Percentiles rank a stretch among this genome's conserved stretches.
phyloP scores from a whole-genome alignment of 2,329 filamentous ascomycete species.

The Hirsutella minnesotensis region DNA sequence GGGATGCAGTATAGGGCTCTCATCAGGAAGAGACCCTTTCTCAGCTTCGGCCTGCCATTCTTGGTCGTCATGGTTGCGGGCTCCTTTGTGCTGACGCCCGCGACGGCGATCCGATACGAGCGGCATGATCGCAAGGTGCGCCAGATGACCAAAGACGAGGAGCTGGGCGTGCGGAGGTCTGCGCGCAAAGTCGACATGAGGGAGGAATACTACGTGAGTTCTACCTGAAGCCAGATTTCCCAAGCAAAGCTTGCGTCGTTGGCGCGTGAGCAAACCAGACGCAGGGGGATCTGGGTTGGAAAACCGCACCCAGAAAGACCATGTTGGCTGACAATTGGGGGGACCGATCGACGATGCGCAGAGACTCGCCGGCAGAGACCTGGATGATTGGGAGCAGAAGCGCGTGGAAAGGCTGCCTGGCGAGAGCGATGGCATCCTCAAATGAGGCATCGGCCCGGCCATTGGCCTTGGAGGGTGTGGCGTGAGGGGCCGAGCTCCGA shows the following conservation, averaged over 20 bases:
- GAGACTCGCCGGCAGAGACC: conserved; percentile 60
- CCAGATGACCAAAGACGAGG: conserved; percentile 76
- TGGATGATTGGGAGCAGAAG: conserved; percentile 96
- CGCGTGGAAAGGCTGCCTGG: conserved; percentile 81
- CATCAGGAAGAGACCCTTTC: conserved; percentile 72
- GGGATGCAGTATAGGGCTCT: conserved; percentile 65
- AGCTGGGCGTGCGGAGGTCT: conserved; percentile 64
- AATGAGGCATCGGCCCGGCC: conserved; percentile 2
- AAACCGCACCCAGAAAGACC: background rate
- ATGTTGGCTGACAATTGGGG: no score
- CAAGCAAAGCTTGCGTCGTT: background rate
- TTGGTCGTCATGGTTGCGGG: conserved; percentile 80
- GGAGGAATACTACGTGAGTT: conserved; percentile 76
- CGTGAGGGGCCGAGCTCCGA: conserved; percentile 2
- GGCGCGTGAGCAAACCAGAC: background rate
- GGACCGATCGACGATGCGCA: conserved; percentile 5
- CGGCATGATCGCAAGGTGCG: conserved; percentile 81
- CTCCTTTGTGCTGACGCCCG: conserved; percentile 88
- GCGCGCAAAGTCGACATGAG: conserved; percentile 64
- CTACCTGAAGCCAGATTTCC: no score
- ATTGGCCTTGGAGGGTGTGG: background rate
- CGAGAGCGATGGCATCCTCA: conserved; percentile 76
- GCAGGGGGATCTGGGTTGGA: no score
- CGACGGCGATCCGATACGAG: conserved; percentile 88
- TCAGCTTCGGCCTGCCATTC: conserved; percentile 90